Base-by-base conservation (phyloP, 1,284 basidiomycete species). In the Mycena citricolor region DNA sequence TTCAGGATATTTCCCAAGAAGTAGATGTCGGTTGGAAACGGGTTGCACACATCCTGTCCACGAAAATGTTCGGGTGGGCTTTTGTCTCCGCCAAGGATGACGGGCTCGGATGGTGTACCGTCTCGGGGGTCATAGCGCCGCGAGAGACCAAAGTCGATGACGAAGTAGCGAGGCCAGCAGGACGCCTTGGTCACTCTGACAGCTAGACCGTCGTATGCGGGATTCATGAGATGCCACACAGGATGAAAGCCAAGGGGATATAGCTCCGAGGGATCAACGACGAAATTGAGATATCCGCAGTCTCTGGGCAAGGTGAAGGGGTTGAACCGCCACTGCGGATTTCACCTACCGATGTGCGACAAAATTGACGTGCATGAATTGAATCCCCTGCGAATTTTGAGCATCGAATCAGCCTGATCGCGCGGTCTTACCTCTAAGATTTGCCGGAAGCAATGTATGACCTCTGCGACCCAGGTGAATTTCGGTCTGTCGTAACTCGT, bases 311-410 rank as follows among this genome's bases (percentile, higher is more conserved):
- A n/a, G n/a, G n/a, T n/a, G 14, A 29, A 21, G 11, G 23, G 13
- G 11, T 16, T 31, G 19, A 32, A 41, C 28, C 17, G 22, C 2
- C 19, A 17, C 13, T 20, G 5, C 8, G 29, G 10, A n/a, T n/a
- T n/a, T n/a, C 12, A 31, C 39, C 19, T 34, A 42, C 41, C 41
- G 41, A 35, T 42, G 41, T 14, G 41, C 41, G 7, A 42, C 32
- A 21, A 29, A 35, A 35, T 42, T 42, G 32, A 35, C 31, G 41
- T 42, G 41, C 41, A 35, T 42, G 25, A 35, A 35, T 13, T 35
- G 32, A 14, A 42, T 42, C 1, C 41, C 24, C 41, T 28, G 24
- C 8, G 21, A n/a, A n/a, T n/a, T n/a, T n/a, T n/a, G n/a, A n/a
- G n/a, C n/a, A n/a, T n/a, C n/a, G n/a, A n/a, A n/a, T n/a, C n/a